Percentiles rank a stretch among this genome's conserved stretches.
phyloP scores from a whole-genome alignment of 768 basidiomycete species.

The Thelephora ganbajun region DNA sequence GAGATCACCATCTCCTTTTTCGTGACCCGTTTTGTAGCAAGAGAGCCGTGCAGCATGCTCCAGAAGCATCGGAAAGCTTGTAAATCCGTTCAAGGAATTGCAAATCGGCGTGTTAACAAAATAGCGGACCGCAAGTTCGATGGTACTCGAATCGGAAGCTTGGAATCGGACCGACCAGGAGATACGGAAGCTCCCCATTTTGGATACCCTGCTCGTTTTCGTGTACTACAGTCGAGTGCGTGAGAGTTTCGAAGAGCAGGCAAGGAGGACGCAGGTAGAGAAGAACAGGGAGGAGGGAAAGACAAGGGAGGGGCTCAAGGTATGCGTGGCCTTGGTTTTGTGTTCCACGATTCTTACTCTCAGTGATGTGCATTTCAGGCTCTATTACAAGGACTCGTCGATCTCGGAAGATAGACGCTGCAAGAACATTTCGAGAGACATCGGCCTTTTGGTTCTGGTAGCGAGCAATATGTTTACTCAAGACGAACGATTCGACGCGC shows the following conservation, averaged over 20 bases:
- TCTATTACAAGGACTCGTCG: conserved; percentile 57
- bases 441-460: too few species aligned
- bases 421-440: too few species aligned
- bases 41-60: conserved; percentile 64
- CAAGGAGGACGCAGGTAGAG: conserved; percentile 66
- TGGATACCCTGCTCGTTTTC: conserved; percentile 87
- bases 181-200: conserved; percentile 69
- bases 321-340: conserved; percentile 14
- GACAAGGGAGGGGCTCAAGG: conserved; percentile 85
- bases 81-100: conserved; percentile 72
- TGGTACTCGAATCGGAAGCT: conserved; percentile 62
- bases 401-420: too few species aligned
- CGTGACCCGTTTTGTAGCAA: conserved; percentile 32
- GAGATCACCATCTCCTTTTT: background rate
- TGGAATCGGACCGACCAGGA: conserved; percentile 71
- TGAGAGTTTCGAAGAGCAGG: conserved; percentile 82
- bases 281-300: conserved; percentile 78
- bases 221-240: conserved; percentile 87
- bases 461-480: too few species aligned
- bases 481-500: too few species aligned
- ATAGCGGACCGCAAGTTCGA: conserved; percentile 74
- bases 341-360: background rate
- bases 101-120: conserved; percentile 88
- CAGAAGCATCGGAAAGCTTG: conserved; percentile 73
- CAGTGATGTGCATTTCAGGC: conserved; percentile 25